Conservation (phyloP, 2,329 filamentous ascomycete genomes). For the Emericellopsis cladophorae region DNA sequence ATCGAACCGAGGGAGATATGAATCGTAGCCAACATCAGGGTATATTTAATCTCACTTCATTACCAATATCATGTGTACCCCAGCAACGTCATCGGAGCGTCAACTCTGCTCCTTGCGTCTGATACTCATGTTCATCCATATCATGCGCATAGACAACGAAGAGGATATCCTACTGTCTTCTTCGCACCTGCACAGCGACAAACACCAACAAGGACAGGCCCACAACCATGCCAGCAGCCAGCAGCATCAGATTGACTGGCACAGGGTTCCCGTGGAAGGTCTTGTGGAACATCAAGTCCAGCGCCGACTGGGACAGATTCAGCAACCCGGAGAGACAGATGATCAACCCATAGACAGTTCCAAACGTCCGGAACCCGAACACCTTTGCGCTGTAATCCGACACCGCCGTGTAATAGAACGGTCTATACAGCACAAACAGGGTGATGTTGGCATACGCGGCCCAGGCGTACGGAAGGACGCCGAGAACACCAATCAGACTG, state of each 20-base stretch:
- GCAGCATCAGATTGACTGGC: constrained; percentile 61
- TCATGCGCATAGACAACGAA: no score
- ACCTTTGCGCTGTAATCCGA: constrained; percentile 86
- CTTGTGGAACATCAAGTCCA: constrained; percentile 68
- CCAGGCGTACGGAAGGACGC: constrained; percentile 55
- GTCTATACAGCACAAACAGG: constrained; percentile 75
- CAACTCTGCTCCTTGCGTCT: no score
- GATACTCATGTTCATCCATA: no score
- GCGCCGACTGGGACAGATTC: constrained; percentile 71
- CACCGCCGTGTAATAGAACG: constrained; percentile 84
- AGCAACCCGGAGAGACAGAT: constrained; percentile 76
- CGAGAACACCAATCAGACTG: constrained; percentile 64
- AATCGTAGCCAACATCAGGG: no score
- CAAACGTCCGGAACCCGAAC: constrained; percentile 84
- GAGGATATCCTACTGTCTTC: not conserved
- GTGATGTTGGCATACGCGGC: constrained; percentile 64
- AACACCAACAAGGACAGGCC: constrained; percentile 55
- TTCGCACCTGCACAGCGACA: constrained; percentile 35
- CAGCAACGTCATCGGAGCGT: no score
- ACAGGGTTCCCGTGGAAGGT: constrained; percentile 60
- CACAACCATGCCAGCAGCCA: constrained; percentile 47
- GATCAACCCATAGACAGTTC: constrained; percentile 84
- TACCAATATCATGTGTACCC: no score
- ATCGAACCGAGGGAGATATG: no score
- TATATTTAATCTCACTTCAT: no score